Percentiles rank a stretch among this genome's conserved stretches.
These are phyloP conservation scores for Mikania micrantha DNA, from an alignment of 129 eudicot species.

Conservation along the genomic window DNA sequence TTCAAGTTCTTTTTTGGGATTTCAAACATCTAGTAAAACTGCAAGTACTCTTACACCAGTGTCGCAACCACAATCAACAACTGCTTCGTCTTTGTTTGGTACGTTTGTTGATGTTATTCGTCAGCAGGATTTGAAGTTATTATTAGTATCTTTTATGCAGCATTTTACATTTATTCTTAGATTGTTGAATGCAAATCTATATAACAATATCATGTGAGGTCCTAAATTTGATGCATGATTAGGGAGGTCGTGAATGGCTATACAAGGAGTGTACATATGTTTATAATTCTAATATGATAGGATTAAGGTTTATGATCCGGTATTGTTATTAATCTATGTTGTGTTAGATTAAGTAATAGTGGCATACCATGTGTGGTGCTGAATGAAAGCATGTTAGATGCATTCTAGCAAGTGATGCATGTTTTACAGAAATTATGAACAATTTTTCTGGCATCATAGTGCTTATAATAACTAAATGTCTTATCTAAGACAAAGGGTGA, in stretches of 20 bases:
- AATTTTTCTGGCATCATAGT: not conserved
- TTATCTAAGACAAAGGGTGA: not conserved
- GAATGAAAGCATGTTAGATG: not conserved
- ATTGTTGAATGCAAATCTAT: slow-evolving; percentile 4
- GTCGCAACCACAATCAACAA: slow-evolving; percentile 48
- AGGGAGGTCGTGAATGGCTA: not conserved
- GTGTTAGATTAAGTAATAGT: not conserved
- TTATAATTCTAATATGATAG: not conserved
- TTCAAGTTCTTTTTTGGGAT: slow-evolving; percentile 37
- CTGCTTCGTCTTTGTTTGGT: slow-evolving; percentile 55
- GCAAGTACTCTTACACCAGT: slow-evolving; percentile 25
- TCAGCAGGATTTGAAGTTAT: not conserved
- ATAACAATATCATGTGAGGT: not conserved
- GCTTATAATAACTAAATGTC: not conserved
- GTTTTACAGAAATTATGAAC: not conserved
- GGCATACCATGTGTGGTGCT: not conserved
- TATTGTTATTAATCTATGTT: not conserved
- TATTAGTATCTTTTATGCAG: not conserved
- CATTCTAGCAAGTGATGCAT: not conserved
- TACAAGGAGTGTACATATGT: not conserved
- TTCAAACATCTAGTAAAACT: slow-evolving; percentile 42
- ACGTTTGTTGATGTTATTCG: slow-evolving; percentile 13
- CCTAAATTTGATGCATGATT: not conserved
- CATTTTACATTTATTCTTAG: not conserved
- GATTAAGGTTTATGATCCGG: not conserved